Conservation (phyloP, 345 rosid genomes). For the Eucalyptus caleyi region DNA sequence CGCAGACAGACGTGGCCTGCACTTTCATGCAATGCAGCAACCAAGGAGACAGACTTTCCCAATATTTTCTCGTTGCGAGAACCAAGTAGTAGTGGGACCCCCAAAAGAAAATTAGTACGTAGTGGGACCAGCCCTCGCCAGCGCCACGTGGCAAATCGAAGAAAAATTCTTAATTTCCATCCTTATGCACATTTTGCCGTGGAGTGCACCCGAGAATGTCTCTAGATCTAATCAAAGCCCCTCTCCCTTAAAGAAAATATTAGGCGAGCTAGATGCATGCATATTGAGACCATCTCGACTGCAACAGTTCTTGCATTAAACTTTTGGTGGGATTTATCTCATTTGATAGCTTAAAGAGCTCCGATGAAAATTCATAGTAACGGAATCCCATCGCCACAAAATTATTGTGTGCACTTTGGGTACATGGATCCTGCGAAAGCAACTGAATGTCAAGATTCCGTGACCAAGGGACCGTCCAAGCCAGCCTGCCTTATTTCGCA, state of each 20-base stretch:
- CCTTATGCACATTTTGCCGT: background rate
- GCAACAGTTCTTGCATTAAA: background rate
- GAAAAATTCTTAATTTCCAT: background rate
- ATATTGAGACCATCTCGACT: background rate
- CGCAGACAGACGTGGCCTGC: background rate
- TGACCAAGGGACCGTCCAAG: background rate
- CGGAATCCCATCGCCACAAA: too few species aligned
- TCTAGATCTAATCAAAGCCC: background rate
- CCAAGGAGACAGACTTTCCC: background rate
- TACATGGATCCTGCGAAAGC: background rate
- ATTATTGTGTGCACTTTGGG: background rate
- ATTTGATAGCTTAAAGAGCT: background rate
- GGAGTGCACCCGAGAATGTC: background rate
- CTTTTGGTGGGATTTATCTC: background rate
- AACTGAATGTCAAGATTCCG: background rate
- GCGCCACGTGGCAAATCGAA: background rate
- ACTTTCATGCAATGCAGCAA: background rate
- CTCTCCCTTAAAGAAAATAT: background rate
- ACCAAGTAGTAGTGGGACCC: too few species aligned
- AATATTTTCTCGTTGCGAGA: too few species aligned
- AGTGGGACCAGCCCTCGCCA: background rate
- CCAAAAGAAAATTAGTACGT: background rate
- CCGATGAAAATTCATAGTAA: background rate
- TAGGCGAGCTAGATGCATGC: background rate
- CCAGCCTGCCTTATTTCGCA: background rate